Evolutionary conservation across 164 flowering plant genomes (phyloP).

Genomic region (Pachysandra terminalis): DNA sequence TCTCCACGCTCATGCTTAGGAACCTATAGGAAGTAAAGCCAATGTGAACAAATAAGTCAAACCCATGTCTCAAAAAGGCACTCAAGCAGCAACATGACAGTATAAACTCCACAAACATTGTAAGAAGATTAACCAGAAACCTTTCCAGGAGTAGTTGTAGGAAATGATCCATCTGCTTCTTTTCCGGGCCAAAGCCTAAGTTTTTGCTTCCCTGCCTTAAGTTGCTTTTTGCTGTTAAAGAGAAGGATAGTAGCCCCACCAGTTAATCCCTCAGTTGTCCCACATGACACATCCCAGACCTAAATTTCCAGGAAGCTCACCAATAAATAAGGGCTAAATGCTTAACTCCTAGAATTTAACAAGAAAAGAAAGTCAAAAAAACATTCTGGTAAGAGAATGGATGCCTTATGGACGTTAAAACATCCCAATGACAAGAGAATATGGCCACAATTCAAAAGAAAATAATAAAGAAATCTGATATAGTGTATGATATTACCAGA

Average conservation of each 20-base stretch:
- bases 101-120: not conserved
- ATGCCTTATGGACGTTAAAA: not conserved
- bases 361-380: not conserved
- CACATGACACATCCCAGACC: constrained; percentile 97
- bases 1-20: constrained; percentile 94
- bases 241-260: constrained; percentile 97
- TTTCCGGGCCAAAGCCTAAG: constrained; percentile 89
- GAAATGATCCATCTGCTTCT: constrained; percentile 93
- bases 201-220: constrained; percentile 94
- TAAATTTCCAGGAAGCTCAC: constrained; percentile 19
- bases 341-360: not conserved
- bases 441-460: too few species aligned
- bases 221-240: constrained; percentile 85
- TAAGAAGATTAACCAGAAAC: constrained; percentile 24
- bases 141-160: constrained; percentile 94
- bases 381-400: not conserved
- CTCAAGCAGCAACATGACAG: not conserved
- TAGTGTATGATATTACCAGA: not conserved
- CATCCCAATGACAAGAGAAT: not conserved
- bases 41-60: constrained; percentile 1
- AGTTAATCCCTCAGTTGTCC: constrained; percentile 66
- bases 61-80: not conserved
- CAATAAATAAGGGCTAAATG: constrained; percentile 3
- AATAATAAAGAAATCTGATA: not conserved
- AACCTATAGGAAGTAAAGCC: constrained; percentile 44